Percentiles rank a stretch among this genome's conserved stretches.
These are phyloP conservation scores for Candida maesae DNA, from an alignment of 805 yeast species.

Conservation along the genomic window DNA sequence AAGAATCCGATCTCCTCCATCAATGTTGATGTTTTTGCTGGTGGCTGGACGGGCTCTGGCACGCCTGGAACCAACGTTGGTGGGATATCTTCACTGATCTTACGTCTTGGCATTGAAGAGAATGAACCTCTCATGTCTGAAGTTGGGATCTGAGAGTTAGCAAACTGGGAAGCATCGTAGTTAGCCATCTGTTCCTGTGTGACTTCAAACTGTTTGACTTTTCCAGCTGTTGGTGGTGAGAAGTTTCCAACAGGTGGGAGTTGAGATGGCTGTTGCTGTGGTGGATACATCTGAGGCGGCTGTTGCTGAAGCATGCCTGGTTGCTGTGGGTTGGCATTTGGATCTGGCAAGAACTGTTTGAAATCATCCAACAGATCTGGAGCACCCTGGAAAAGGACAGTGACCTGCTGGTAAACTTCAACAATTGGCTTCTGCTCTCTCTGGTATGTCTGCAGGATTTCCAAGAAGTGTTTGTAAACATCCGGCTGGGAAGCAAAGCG, in stretches of 20 bases:
- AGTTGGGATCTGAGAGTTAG: conserved; percentile 30
- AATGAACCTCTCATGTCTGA: conserved; percentile 35
- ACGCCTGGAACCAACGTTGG: conserved; percentile 72
- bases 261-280: conserved; percentile 34
- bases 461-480: conserved; percentile 90
- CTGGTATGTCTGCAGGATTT: conserved; percentile 93
- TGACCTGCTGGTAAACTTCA: conserved; percentile 93
- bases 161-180: conserved; percentile 17
- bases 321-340: conserved; percentile 27
- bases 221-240: conserved; percentile 55
- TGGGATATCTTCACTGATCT: conserved; percentile 42
- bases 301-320: conserved; percentile 21
- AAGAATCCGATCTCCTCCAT: conserved; percentile 87
- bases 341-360: conserved; percentile 90
- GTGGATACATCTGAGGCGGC: conserved; percentile 26
- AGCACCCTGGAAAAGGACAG: conserved; percentile 82
- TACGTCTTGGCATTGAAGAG: conserved; percentile 21
- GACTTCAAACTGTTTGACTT: conserved; percentile 19
- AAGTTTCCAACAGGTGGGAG: conserved; percentile 89
- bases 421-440: conserved; percentile 93
- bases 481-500: conserved; percentile 93
- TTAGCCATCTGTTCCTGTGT: conserved; percentile 10
- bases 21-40: conserved; percentile 52
- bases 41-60: conserved; percentile 75
- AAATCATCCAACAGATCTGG: conserved; percentile 95